Evolutionary conservation across 129 eudicot species (phyloP).

Genomic region (Chrysanthemum makinoi): DNA sequence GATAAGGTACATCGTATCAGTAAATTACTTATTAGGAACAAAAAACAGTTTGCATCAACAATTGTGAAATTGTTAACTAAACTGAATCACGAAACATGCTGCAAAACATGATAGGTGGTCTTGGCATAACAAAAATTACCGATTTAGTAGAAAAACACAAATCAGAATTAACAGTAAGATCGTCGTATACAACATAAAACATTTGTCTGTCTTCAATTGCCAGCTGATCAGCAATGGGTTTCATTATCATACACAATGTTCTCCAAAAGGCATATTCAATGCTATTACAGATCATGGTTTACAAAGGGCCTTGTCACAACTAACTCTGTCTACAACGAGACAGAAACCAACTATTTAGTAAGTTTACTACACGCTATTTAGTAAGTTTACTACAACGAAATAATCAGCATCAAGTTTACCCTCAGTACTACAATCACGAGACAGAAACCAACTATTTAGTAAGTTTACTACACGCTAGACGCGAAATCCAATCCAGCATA

Average conservation of each 20-base stretch:
- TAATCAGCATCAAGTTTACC: neutral
- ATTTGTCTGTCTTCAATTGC: slow-evolving; percentile 10
- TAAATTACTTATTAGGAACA: slow-evolving; percentile 14
- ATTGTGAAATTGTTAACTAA: neutral
- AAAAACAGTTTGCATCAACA: slow-evolving; percentile 15
- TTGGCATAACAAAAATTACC: neutral
- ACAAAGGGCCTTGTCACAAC: neutral
- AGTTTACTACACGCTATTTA: no score
- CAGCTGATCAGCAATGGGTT: neutral
- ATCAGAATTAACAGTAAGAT: neutral
- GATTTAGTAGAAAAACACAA: neutral
- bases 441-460: neutral
- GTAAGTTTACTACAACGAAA: slow-evolving; percentile 14
- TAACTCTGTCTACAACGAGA: slow-evolving; percentile 9
- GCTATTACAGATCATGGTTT: slow-evolving; percentile 15
- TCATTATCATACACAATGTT: neutral
- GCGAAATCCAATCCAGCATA: slow-evolving; percentile 13
- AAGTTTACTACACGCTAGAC: neutral
- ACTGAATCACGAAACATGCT: neutral
- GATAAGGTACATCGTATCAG: slow-evolving; percentile 17
- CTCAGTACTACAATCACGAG: neutral
- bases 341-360: no score
- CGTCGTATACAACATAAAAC: slow-evolving; percentile 7
- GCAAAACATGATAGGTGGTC: slow-evolving; percentile 9
- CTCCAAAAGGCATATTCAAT: slow-evolving; percentile 10